Conservation (phyloP, 2,329 filamentous ascomycete genomes). For the Diaporthe sp. region DNA sequence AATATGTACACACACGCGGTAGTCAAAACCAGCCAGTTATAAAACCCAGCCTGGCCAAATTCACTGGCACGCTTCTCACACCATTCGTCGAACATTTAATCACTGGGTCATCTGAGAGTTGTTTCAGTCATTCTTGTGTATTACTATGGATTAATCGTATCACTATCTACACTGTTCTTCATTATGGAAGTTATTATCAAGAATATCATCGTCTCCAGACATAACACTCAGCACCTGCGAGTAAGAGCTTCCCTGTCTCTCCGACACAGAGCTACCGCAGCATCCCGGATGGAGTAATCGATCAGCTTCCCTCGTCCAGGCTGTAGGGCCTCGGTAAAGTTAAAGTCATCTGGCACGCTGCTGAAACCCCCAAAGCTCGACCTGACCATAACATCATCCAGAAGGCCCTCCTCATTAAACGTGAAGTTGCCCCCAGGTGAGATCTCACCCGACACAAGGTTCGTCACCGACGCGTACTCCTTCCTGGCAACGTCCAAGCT, state of each 20-base stretch:
- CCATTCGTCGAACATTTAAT: background rate
- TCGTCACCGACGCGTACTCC: slow-evolving; percentile 47
- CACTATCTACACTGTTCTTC: background rate
- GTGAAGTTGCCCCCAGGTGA: slow-evolving; percentile 46
- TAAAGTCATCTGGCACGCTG: slow-evolving; percentile 43
- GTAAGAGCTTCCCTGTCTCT: background rate
- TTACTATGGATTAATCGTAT: background rate
- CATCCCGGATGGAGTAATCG: slow-evolving; percentile 48
- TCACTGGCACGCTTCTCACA: background rate
- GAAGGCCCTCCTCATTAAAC: slow-evolving; percentile 47
- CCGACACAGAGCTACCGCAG: slow-evolving; percentile 42
- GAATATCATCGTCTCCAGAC: background rate
- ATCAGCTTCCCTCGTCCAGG: slow-evolving; percentile 49
- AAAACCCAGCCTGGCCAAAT: background rate
- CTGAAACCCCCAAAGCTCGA: slow-evolving; percentile 48
- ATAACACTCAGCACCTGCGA: background rate
- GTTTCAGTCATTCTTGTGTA: background rate
- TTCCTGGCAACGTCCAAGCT: slow-evolving; percentile 42
- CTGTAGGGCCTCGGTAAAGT: slow-evolving; percentile 46
- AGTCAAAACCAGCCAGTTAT: background rate
- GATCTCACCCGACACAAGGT: slow-evolving; percentile 47
- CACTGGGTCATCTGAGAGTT: too few relatives aligned
- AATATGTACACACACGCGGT: background rate
- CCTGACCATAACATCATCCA: slow-evolving; percentile 48
- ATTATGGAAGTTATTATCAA: background rate